Conservation (phyloP, 371 early-diverging fungal genomes). For the Batrachochytrium dendrobatidis region DNA sequence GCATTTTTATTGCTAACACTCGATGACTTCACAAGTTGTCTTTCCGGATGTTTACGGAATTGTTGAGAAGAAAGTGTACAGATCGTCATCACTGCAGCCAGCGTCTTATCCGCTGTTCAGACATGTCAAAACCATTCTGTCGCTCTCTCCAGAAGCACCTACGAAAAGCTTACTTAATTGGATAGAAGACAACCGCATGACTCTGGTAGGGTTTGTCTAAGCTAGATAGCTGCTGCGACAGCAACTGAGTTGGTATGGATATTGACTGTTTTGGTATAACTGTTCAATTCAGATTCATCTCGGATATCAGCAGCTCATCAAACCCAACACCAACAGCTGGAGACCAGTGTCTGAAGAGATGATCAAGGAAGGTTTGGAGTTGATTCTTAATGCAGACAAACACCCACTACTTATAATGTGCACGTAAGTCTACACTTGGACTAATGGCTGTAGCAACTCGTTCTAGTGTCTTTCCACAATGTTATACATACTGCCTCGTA, state of each 20-base stretch:
- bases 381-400: conserved; percentile 62
- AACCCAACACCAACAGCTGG: conserved; percentile 61
- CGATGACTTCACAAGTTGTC: too few relatives aligned
- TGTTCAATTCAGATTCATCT: conserved; percentile 48
- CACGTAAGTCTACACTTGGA: conserved; percentile 51
- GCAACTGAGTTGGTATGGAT: not conserved
- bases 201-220: conserved; percentile 44
- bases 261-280: not conserved
- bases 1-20: too few relatives aligned
- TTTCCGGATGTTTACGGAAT: conserved; percentile 89
- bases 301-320: conserved; percentile 45
- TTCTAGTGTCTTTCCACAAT: not conserved
- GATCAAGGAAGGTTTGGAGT: conserved; percentile 78
- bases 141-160: conserved; percentile 81
- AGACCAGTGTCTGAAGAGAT: conserved; percentile 89
- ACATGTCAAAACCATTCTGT: conserved; percentile 66
- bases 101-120: conserved; percentile 66
- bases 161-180: conserved; percentile 68
- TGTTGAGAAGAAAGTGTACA: conserved; percentile 81
- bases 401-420: conserved; percentile 88
- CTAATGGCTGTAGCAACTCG: not conserved
- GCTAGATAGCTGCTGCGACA: not conserved
- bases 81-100: conserved; percentile 68
- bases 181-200: conserved; percentile 70
- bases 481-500: not conserved